Percentiles rank a stretch among this genome's conserved stretches.
Conservation (phyloP, 75 land plant genomes). For the Picea sitchensis region DNA sequence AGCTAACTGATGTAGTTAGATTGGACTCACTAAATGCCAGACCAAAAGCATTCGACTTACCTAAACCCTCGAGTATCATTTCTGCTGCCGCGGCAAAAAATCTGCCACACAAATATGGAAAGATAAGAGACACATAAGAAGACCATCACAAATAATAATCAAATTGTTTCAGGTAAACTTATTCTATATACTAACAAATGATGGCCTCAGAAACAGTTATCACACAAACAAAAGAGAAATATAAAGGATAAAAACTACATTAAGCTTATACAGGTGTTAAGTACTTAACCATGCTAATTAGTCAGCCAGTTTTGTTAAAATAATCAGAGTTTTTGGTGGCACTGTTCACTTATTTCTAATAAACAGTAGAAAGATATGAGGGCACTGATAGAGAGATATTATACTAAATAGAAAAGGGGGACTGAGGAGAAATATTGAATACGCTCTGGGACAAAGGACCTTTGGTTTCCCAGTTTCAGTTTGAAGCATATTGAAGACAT, state of each 20-base stretch:
- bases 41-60: slow-evolving; percentile 22
- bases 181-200: slow-evolving; percentile 1
- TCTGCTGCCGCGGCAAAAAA: slow-evolving; percentile 90
- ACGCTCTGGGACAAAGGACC: background rate
- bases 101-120: slow-evolving; percentile 38
- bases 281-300: too few species aligned
- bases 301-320: too few species aligned
- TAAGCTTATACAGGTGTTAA: background rate
- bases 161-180: background rate
- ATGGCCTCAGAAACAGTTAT: background rate
- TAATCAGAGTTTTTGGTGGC: too few species aligned
- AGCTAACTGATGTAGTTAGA: background rate
- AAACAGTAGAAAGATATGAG: background rate
- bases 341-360: too few species aligned
- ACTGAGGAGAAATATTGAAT: background rate
- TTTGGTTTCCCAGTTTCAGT: background rate
- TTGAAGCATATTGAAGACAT: background rate
- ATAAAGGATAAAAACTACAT: background rate
- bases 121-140: slow-evolving; percentile 1
- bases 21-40: background rate
- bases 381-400: background rate
- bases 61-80: slow-evolving; percentile 94
- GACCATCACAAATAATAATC: slow-evolving; percentile 6
- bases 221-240: background rate
- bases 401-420: background rate